Percentiles rank a stretch among this genome's conserved stretches.
Evolutionary conservation across 228 moss, liverwort and hornwort genomes (phyloP).

Genomic region (Sphagnum magellanicum): DNA sequence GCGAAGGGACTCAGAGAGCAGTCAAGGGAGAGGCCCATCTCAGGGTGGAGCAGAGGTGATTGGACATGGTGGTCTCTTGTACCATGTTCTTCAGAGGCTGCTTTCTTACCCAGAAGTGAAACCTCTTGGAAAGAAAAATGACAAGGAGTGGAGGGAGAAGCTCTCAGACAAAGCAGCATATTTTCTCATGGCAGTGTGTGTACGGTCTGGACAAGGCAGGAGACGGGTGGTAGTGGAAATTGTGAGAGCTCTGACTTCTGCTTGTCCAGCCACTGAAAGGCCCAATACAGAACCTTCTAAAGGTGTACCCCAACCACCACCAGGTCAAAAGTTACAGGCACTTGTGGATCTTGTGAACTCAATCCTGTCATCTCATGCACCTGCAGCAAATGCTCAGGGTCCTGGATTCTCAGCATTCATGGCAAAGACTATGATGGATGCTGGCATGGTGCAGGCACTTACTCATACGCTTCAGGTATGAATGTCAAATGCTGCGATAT

Average conservation of each 20-base stretch:
- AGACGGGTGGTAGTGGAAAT: conserved; percentile 87
- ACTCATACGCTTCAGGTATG: conserved; percentile 68
- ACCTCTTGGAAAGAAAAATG: conserved; percentile 64
- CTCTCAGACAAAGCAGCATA: conserved; percentile 92
- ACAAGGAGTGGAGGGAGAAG: conserved; percentile 90
- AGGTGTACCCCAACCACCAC: conserved; percentile 43
- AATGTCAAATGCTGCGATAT: not conserved
- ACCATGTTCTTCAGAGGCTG: conserved; percentile 90
- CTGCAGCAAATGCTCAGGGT: conserved; percentile 64
- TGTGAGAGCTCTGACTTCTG: conserved; percentile 61
- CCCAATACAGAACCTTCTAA: conserved; percentile 34
- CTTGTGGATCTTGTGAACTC: conserved; percentile 93
- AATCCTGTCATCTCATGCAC: conserved; percentile 79
- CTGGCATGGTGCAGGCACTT: conserved; percentile 87
- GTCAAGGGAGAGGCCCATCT: conserved; percentile 88
- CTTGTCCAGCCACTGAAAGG: conserved; percentile 27
- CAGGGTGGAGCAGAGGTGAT: conserved; percentile 84
- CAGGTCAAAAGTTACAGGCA: conserved; percentile 71
- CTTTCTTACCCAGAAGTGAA: conserved; percentile 76
- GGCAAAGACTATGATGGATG: conserved; percentile 94
- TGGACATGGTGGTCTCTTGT: conserved; percentile 90
- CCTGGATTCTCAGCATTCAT: conserved; percentile 87
- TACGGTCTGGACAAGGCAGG: conserved; percentile 94
- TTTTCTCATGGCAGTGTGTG: conserved; percentile 94
- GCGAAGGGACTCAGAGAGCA: conserved; percentile 82